Evolutionary conservation across 2,329 filamentous ascomycete genomes (phyloP).

Genomic region (Alternaria infectoria): DNA sequence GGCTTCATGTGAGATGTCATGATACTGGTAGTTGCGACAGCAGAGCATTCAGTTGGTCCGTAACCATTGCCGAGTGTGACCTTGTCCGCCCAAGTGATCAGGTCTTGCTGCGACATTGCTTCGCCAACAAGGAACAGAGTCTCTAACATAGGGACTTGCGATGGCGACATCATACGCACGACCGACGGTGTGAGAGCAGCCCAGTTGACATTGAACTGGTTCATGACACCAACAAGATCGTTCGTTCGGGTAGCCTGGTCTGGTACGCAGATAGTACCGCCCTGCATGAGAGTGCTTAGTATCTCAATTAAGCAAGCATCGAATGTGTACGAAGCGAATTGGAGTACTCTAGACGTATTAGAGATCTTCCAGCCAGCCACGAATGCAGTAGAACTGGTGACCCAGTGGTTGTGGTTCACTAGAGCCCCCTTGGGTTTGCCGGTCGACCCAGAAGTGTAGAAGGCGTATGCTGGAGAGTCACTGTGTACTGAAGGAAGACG

Average conservation of each 20-base stretch:
- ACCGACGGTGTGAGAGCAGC: constrained; percentile 54
- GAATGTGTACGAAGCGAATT: constrained; percentile 55
- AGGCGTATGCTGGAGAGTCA: constrained; percentile 63
- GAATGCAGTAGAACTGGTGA: constrained; percentile 50
- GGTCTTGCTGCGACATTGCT: constrained; percentile 41
- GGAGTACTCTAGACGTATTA: constrained; percentile 61
- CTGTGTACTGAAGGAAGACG: constrained; percentile 46
- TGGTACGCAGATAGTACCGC: constrained; percentile 58
- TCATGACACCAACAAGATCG: constrained; percentile 53
- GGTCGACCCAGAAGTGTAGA: constrained; percentile 66
- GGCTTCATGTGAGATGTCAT: constrained; percentile 37
- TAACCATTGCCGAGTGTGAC: constrained; percentile 49
- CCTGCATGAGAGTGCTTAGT: constrained; percentile 53
- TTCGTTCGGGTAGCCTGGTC: constrained; percentile 55
- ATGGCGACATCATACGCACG: constrained; percentile 38
- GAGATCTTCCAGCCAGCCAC: constrained; percentile 51
- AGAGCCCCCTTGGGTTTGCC: constrained; percentile 66
- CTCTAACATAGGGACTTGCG: constrained; percentile 34
- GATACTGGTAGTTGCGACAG: constrained; percentile 41
- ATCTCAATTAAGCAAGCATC: constrained; percentile 57
- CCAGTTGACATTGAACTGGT: constrained; percentile 49
- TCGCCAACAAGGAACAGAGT: constrained; percentile 42
- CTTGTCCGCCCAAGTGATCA: constrained; percentile 45
- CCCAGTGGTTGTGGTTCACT: constrained; percentile 66
- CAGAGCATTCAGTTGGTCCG: constrained; percentile 49